Base-by-base conservation (phyloP, 1,284 basidiomycete species). In the Phellinidium pouzarii region DNA sequence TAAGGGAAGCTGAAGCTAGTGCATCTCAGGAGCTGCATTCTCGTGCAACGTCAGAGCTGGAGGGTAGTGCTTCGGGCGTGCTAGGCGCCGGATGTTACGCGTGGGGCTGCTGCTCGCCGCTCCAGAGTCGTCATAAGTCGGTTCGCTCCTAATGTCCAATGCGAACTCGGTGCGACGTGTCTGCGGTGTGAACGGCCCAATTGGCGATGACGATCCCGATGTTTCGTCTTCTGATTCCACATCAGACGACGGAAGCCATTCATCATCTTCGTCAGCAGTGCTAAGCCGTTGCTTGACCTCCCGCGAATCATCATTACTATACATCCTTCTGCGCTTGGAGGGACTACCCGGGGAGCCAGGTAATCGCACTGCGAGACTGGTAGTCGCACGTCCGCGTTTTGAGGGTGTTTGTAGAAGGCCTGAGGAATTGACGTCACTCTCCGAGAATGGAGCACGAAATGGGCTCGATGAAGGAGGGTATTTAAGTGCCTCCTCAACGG, bases 131-230 rank as follows among this genome's bases (percentile, higher is more conserved):
- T 54, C 53, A 23, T 48, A 50, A 9, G 47, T 34, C 25, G 53
- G 40, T 12, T 54, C 53, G 27, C 19, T 26, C 4, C n/a, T 7
- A 14, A 53, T 26, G 2, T 31, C 42, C 7, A 43, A 5, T 26
- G 46, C 36, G 29, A 26, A 36, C 27, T 44, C n/a, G 5, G 23
- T 19, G 11, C 20, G 42, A n/a, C 42, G 42, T 19, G 50, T 22
- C 14, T 29, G 31, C n/a, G 53, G 53, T 3, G 53, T 55, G 29
- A 51, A 55, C 22, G 53, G 53, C 17, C 53, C 53, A 27, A 55
- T 31, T 14, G 53, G 53, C 4, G 53, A 55, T 14, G 53, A 55
- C 5, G 53, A 55, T 11, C 53, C 25, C 2, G 42, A 42, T 9
- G 22, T 14, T 19, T 43, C 53, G 22, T 51, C 48, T n/a, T 53